Evolutionary conservation across 1,284 basidiomycete genomes (phyloP).

Genomic region (Ustilago xerochloae): DNA sequence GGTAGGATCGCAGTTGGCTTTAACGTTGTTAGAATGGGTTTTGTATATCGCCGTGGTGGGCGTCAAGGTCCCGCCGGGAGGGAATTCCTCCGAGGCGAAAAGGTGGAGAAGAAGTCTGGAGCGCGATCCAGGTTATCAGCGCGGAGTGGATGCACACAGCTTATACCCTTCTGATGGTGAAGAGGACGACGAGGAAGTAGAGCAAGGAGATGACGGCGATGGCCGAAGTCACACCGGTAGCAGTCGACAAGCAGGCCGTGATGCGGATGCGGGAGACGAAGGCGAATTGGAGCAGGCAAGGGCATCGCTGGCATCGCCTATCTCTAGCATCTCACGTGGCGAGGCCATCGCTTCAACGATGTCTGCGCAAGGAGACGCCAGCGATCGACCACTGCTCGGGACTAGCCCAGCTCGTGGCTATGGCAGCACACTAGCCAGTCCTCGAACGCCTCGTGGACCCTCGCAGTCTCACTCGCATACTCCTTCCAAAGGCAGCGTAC

Average conservation of each 20-base stretch:
- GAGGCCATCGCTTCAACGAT: not conserved
- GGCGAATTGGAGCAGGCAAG: constrained; percentile 16
- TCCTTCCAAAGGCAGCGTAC: constrained; percentile 12
- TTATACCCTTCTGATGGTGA: constrained; percentile 33
- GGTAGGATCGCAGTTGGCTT: constrained; percentile 29
- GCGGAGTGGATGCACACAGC: constrained; percentile 39
- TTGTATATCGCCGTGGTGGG: constrained; percentile 51
- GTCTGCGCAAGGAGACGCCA: constrained; percentile 7
- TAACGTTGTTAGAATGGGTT: constrained; percentile 50
- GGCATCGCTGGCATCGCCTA: constrained; percentile 11
- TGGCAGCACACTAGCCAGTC: constrained; percentile 19
- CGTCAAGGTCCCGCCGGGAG: constrained; percentile 49
- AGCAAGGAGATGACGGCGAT: not conserved
- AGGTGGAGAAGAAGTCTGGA: constrained; percentile 40
- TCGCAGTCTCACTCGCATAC: not conserved
- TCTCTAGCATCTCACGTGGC: constrained; percentile 4
- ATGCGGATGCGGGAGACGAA: not conserved
- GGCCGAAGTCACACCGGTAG: not conserved
- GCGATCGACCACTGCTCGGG: constrained; percentile 26
- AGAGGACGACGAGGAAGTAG: not conserved
- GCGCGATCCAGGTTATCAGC: constrained; percentile 24
- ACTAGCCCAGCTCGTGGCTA: constrained; percentile 22
- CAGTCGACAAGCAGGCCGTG: not conserved
- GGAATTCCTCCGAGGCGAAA: constrained; percentile 36
- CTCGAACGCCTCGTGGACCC: constrained; percentile 23